A percentile compares a stretch with the other conserved stretches of the same genome.
phyloP scores from a whole-genome alignment of 2,329 filamentous ascomycete genomes.

The Pseudogymnoascus sp. region DNA sequence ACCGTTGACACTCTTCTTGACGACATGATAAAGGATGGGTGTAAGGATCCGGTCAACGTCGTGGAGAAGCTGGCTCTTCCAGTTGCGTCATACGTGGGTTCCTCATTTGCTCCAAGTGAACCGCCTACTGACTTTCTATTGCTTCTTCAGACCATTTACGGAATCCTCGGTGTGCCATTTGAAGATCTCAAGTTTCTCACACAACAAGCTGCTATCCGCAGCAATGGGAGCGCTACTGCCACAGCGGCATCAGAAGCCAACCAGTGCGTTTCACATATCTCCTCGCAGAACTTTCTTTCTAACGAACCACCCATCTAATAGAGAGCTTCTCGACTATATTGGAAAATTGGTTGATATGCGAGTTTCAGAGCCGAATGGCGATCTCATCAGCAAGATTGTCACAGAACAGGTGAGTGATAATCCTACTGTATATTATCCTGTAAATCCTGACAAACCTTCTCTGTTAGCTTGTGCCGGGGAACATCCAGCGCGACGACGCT shows the following conservation, averaged over 20 bases:
- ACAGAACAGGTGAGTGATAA: constrained; percentile 14
- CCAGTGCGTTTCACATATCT: constrained; percentile 24
- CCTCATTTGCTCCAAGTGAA: neutral
- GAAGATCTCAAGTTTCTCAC: constrained; percentile 40
- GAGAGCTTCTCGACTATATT: constrained; percentile 39
- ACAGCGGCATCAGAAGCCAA: constrained; percentile 39
- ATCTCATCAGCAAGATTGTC: constrained; percentile 37
- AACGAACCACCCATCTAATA: constrained; percentile 14
- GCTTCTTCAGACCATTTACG: constrained; percentile 38
- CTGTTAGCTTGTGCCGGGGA: constrained; percentile 25
- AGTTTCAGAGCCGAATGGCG: constrained; percentile 33
- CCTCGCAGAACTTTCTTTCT: neutral
- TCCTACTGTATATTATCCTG: neutral
- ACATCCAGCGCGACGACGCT: constrained; percentile 24
- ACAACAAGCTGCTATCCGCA: constrained; percentile 38
- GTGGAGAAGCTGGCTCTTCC: constrained; percentile 40
- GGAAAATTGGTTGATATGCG: constrained; percentile 35
- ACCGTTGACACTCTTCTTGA: constrained; percentile 38
- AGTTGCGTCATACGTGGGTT: constrained; percentile 38
- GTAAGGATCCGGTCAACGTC: constrained; percentile 35
- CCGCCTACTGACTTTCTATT: neutral
- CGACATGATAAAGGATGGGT: constrained; percentile 32
- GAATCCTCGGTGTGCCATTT: constrained; percentile 41
- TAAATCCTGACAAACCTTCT: constrained; percentile 16
- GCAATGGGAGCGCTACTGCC: constrained; percentile 40